Percentiles rank a stretch among this genome's conserved stretches.
Evolutionary conservation across 306 rosid species (phyloP).

Genomic region (Sicyos edulis): DNA sequence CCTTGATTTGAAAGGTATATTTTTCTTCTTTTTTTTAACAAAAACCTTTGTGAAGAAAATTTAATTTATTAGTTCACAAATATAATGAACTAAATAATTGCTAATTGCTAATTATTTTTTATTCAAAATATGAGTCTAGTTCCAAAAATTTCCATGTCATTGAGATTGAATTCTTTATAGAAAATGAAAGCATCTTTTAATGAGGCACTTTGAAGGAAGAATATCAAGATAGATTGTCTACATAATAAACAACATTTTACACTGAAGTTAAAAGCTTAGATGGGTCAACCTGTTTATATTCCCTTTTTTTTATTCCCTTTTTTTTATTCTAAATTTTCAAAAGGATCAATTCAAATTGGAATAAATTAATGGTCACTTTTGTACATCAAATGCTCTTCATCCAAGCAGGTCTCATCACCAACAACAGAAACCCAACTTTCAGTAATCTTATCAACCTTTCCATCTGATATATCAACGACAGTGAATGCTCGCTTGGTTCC

Average conservation of each 20-base stretch:
- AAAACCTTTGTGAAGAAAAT: too few species aligned
- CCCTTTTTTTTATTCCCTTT: neutral
- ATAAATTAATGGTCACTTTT: constrained; percentile 20
- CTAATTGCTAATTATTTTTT: neutral
- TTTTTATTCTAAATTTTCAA: neutral
- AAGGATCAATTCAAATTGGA: neutral
- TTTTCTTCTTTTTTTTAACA: too few species aligned
- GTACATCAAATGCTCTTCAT: constrained; percentile 51
- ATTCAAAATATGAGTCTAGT: neutral
- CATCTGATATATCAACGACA: constrained; percentile 46
- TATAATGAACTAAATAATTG: neutral
- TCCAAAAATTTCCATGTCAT: neutral
- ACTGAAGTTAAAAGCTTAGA: neutral
- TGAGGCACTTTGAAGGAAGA: neutral
- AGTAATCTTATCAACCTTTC: constrained; percentile 48
- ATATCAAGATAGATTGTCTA: neutral
- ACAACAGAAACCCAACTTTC: constrained; percentile 79
- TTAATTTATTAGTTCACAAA: neutral
- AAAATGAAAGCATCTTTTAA: neutral
- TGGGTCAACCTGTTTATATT: neutral
- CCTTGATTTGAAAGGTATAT: too few species aligned
- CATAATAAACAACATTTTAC: constrained; percentile 5
- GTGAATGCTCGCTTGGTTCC: constrained; percentile 72
- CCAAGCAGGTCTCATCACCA: constrained; percentile 43
- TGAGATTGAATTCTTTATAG: neutral